Base-by-base conservation (phyloP, 75 land plant species). In the Chamaecyparis obtusa region DNA sequence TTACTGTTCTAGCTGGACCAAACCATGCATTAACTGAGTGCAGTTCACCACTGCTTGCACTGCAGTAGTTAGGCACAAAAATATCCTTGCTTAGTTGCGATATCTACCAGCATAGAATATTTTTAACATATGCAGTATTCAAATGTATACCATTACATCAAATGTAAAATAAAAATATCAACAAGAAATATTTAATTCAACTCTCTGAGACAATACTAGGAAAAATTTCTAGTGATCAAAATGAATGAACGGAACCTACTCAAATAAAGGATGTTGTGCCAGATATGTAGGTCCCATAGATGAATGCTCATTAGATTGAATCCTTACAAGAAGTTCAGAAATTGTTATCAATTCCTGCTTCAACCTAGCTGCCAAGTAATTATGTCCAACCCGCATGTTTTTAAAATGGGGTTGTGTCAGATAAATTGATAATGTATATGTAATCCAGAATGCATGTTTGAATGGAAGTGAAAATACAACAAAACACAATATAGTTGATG, bases 191-290 rank as follows among this genome's bases (percentile, higher is more conserved):
- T 84, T 44, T 44, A 27, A 81, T 27, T 44, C 30, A 81, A 81
- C 24, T 81, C 46, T 81, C n/a, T 13, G 3, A 24, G 49, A 81
- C 30, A 81, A 39, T 43, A 16, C 54, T 9, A 27, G 24, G 17
- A 41, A 21, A 10, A 85, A 60, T n/a, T 39, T 37, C 15, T 43
- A 8, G 41, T 33, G 37, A 17, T 33, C 37, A 32, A 16, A n/a
- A 74, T 37, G 7, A 75, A 55, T 44, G 51, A 35, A 79, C 24
- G 17, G 19, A 56, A 89, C 99, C 99, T 98, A 99, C 85, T 98
- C 99, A 93, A 98, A 98, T 72, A 98, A 91, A 36, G 91, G 95
- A 90, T 98, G 99, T 78, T 98, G 99, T 57, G 99, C 99, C 91
- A 98, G 96, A 90, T 98, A 98, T 49, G 96, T 91, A n/a, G 89